A percentile compares a stretch with the other conserved stretches of the same genome.
Evolutionary conservation across 2,329 filamentous ascomycete species (phyloP).

Genomic region (Alternaria brassicae): DNA sequence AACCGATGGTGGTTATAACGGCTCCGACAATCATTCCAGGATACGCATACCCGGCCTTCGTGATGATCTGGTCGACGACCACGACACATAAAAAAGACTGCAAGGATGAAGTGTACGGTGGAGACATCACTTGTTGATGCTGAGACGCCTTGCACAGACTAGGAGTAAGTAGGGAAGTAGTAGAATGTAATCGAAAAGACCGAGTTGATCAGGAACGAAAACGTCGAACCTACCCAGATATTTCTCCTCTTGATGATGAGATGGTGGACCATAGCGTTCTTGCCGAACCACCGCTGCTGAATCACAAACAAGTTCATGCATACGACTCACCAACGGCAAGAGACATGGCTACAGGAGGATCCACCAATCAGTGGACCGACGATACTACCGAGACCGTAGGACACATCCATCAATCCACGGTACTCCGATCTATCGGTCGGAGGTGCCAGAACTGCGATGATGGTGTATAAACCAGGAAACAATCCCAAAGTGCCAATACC

Average conservation of each 20-base stretch:
- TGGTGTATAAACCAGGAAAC: constrained; percentile 37
- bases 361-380: constrained; percentile 54
- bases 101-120: constrained; percentile 54
- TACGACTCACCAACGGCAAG: constrained; percentile 55
- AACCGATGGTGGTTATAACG: constrained; percentile 42
- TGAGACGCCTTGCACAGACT: constrained; percentile 28
- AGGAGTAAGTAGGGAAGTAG: constrained; percentile 61
- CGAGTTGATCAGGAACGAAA: constrained; percentile 43
- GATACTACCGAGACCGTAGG: constrained; percentile 48
- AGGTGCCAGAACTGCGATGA: constrained; percentile 54
- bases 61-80: constrained; percentile 13
- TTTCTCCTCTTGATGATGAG: constrained; percentile 51
- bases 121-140: constrained; percentile 52
- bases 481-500: constrained; percentile 6
- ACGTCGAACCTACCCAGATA: constrained; percentile 46
- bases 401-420: constrained; percentile 48
- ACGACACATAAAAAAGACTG: constrained; percentile 18
- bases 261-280: constrained; percentile 51
- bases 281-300: constrained; percentile 49
- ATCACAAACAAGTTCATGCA: constrained; percentile 46
- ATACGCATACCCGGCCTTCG: constrained; percentile 46
- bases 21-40: constrained; percentile 44
- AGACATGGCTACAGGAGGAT: constrained; percentile 46
- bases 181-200: constrained; percentile 51
- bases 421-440: constrained; percentile 51